These are phyloP conservation scores for Sporothrix brunneoviolacea DNA, from an alignment of 2,329 filamentous ascomycete genomes.

Conservation along the genomic window DNA sequence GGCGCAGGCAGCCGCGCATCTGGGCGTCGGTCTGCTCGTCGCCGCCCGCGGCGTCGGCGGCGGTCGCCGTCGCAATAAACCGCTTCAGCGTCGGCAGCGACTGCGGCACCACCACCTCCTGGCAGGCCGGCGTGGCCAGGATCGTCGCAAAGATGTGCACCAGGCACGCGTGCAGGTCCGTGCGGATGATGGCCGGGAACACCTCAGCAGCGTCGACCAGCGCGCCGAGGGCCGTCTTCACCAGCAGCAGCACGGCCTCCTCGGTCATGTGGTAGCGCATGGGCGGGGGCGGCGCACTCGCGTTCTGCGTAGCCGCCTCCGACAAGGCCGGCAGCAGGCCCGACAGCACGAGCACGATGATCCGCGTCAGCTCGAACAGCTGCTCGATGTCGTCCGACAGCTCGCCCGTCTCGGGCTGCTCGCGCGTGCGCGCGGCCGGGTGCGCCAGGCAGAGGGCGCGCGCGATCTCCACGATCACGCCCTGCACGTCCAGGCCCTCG, in stretches of 20 bases:
- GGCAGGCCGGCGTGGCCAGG: constrained; percentile 77
- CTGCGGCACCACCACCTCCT: constrained; percentile 82
- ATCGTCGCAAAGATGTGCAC: constrained; percentile 95
- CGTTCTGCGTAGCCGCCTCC: constrained; percentile 43
- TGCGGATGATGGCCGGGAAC: constrained; percentile 93
- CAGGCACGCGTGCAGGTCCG: constrained; percentile 91
- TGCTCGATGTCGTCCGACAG: constrained; percentile 97
- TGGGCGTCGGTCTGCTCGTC: constrained; percentile 56
- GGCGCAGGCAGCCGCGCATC: constrained; percentile 72
- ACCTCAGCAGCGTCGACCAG: constrained; percentile 92
- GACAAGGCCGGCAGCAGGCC: constrained; percentile 78
- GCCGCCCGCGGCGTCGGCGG: constrained; percentile 33
- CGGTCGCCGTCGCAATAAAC: constrained; percentile 72
- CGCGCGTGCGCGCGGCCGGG: constrained; percentile 70
- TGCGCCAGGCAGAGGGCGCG: constrained; percentile 85
- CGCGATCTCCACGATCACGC: constrained; percentile 89
- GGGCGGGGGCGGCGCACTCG: constrained; percentile 19
- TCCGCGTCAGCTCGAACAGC: constrained; percentile 90
- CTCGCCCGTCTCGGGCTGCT: constrained; percentile 63
- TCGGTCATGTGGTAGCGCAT: constrained; percentile 67
- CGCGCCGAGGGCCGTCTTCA: constrained; percentile 74
- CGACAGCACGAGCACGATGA: constrained; percentile 88
- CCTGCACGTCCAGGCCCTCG: constrained; percentile 80
- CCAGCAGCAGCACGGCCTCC: constrained; percentile 76
- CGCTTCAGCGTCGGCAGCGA: constrained; percentile 85